Evolutionary conservation across 1,139 yeast genomes (phyloP), one percentile per base, ranked within the genome.

Genomic region (Scheffersomyces titani): DNA sequence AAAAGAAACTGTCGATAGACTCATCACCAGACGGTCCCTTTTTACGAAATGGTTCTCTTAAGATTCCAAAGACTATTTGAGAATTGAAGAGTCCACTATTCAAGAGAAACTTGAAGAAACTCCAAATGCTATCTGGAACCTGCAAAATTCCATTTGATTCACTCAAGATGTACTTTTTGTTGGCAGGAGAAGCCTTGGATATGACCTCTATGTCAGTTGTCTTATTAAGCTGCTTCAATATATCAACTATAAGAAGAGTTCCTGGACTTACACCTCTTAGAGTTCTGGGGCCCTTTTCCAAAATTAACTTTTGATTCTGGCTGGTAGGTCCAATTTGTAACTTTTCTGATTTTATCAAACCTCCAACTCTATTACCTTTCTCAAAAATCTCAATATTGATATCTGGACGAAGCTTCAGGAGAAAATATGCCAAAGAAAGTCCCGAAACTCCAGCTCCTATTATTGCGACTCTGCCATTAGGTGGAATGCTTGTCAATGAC

Each of bases 361-460:
- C 99, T 19, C 98, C 98, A 6, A 85, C 75, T 51, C 84, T 73
- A 1, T 66, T 54, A 2, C 77, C 61, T 22, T 80, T 70, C 63
- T 94, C 98, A 59, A 81, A 82, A 0, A 94, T 69, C 1, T 84
- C 83, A 54, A 94, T 81, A 9, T 74, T 72, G 20, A 91, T 64
- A 68, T 92, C 97, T 0, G 94, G 94, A 53, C 97, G 78, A 16
- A 90, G 69, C 58, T 82, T 83, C 47, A 82, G 77, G 20, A 93
- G 76, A 64, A 90, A 90, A 70, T 90, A 92, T 0, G 96, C 88
- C 64, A 85, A 87, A 1, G 94, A 77, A 3, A 94, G 77, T 0
- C 98, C 98, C 1, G 97, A 89, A 2, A 93, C 82, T 0, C 99
- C 99, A 0, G 90, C 90, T 0, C 99, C 99, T 2, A 92, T 69